Evolutionary conservation across 2,329 filamentous ascomycete species (phyloP), one percentile per base, ranked within the genome.

Genomic region (Trichoderma atrobrunneum): DNA sequence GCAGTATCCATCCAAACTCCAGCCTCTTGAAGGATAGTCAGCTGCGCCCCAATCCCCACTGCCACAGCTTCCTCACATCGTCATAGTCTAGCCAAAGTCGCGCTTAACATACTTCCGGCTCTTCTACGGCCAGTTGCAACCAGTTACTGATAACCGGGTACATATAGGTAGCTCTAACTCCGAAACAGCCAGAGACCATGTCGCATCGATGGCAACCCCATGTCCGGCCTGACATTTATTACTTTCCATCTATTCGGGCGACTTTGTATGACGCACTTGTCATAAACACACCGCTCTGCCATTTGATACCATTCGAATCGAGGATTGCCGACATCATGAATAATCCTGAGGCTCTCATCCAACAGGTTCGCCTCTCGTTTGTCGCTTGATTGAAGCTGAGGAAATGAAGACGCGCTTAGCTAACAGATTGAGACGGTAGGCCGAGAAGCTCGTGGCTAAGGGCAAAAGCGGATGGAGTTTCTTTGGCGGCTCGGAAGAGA

Each of bases 401-500:
- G 34, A 57, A 48, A 24, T 24, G 16, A 18, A 3, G 28, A 56
- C 61, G 43, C 28, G 43, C 32, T 48, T 18, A 10, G 24, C 59
- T 63, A 54, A 70, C 61, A 6, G 21, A 43, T 18, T 8, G 21
- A 3, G 32, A 43, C 39, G 18, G 11, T 34, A 98, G 95, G 96
- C 96, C 84, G 93, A 98, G 79, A 97, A 96, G 85, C 87, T 90
- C 67, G 88, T 93, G 30, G 84, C 90, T 77, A 86, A 91, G 76
- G 95, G 95, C 54, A 86, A 89, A 24, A 86, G 92, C 32, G 95
- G 95, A 77, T 98, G 97, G 84, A 93, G 91, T 81, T 90, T 97
- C 83, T 98, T 99, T 78, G 93, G 94, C 57, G 93, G 93, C 60
- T 89, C 91, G 72, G 88, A 93, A 78, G 94, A 97, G 75, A 98